Conservation (phyloP, 2,329 filamentous ascomycete genomes). For the Colletotrichum spaethianum region DNA sequence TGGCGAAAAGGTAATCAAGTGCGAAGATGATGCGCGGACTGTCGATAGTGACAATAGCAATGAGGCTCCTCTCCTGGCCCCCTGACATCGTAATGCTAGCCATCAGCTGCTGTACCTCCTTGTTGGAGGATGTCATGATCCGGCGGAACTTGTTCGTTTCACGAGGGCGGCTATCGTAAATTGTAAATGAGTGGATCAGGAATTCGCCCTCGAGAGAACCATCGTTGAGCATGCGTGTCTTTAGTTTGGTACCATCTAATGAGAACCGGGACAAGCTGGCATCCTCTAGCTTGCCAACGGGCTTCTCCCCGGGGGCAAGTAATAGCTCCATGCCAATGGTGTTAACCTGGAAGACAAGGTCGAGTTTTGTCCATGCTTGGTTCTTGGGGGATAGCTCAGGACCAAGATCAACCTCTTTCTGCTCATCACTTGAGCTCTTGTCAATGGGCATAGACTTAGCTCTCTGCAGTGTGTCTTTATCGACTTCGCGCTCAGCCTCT, state of each 20-base stretch:
- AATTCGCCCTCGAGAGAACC: slow-evolving; percentile 93
- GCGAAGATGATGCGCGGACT: slow-evolving; percentile 96
- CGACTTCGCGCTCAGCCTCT: slow-evolving; percentile 82
- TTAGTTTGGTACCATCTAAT: slow-evolving; percentile 91
- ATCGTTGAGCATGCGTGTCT: slow-evolving; percentile 93
- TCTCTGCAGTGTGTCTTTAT: slow-evolving; percentile 65
- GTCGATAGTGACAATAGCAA: slow-evolving; percentile 93
- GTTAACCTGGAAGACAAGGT: slow-evolving; percentile 90
- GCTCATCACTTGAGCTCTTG: slow-evolving; percentile 52
- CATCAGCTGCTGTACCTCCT: slow-evolving; percentile 98
- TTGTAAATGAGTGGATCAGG: slow-evolving; percentile 93
- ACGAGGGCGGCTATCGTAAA: slow-evolving; percentile 88
- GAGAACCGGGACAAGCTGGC: slow-evolving; percentile 95
- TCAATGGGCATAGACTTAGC: slow-evolving; percentile 57
- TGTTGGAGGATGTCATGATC: slow-evolving; percentile 98
- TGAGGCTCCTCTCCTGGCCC: slow-evolving; percentile 83
- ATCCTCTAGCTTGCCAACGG: slow-evolving; percentile 82
- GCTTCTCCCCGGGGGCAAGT: slow-evolving; percentile 80
- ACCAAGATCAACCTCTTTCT: slow-evolving; percentile 67
- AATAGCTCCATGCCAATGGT: slow-evolving; percentile 92
- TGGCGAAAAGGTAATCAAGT: slow-evolving; percentile 92
- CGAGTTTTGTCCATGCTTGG: slow-evolving; percentile 91
- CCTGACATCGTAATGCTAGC: slow-evolving; percentile 94
- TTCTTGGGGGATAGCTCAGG: slow-evolving; percentile 80
- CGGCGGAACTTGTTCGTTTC: slow-evolving; percentile 97